Percentiles rank a stretch among this genome's conserved stretches.
Conservation (phyloP, 2,329 filamentous ascomycete genomes). For the Fusarium sp. region DNA sequence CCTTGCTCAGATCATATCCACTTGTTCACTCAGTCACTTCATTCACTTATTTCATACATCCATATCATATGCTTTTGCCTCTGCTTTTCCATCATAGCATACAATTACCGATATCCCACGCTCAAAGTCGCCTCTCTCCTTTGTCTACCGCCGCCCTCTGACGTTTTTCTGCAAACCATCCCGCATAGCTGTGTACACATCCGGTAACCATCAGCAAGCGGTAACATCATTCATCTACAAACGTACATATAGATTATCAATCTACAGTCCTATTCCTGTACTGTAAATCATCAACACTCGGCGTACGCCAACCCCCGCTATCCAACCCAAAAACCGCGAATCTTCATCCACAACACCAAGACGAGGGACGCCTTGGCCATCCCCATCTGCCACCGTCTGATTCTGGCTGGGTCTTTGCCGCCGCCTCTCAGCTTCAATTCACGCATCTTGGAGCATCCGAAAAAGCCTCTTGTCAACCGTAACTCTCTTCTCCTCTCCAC, state of each 20-base stretch:
- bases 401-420: slow-evolving; percentile 33
- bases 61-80: slow-evolving; percentile 22
- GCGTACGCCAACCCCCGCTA: slow-evolving; percentile 33
- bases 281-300: slow-evolving; percentile 32
- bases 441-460: slow-evolving; percentile 25
- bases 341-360: slow-evolving; percentile 34
- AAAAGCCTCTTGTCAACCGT: slow-evolving; percentile 31
- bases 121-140: slow-evolving; percentile 17
- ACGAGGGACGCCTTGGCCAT: slow-evolving; percentile 6
- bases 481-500: slow-evolving; percentile 15
- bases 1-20: slow-evolving; percentile 40
- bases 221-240: slow-evolving; percentile 33
- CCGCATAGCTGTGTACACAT: slow-evolving; percentile 29
- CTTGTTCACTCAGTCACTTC: slow-evolving; percentile 14
- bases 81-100: background rate
- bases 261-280: slow-evolving; percentile 3
- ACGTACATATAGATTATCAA: slow-evolving; percentile 30
- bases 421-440: slow-evolving; percentile 34
- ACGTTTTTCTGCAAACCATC: slow-evolving; percentile 31
- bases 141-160: slow-evolving; percentile 29
- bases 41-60: slow-evolving; percentile 19
- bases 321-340: slow-evolving; percentile 26
- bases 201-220: slow-evolving; percentile 42
- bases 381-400: slow-evolving; percentile 27
- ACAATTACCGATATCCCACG: slow-evolving; percentile 22